Conservation (phyloP, 139 green algal species). For the Eudorina sp. region DNA sequence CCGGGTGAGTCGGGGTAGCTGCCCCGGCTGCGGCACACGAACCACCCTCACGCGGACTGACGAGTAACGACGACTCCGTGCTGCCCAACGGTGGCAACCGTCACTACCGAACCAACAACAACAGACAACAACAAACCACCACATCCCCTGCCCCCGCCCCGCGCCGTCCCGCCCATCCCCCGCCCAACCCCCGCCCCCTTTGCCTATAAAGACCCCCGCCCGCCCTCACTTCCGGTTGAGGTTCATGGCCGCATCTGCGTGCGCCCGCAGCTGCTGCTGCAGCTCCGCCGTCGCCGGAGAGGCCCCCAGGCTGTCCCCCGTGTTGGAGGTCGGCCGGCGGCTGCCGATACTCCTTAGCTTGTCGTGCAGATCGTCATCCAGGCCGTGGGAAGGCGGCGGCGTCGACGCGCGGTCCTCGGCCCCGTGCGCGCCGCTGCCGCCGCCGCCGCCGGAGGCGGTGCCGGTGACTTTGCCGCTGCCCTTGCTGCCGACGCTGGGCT, state of each 20-base stretch:
- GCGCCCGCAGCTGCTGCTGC: slow-evolving; percentile 8
- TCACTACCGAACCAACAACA: no score
- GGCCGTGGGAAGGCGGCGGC: background rate
- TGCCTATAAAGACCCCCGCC: background rate
- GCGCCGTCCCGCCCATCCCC: no score
- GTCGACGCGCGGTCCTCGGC: background rate
- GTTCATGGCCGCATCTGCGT: background rate
- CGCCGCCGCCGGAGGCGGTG: background rate
- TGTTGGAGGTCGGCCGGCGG: background rate
- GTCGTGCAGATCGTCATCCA: slow-evolving; percentile 24
- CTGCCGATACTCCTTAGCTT: slow-evolving; percentile 7
- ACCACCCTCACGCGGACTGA: no score
- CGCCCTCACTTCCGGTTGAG: slow-evolving; percentile 1
- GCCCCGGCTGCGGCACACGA: no score
- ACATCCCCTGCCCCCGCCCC: no score
- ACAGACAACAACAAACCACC: no score
- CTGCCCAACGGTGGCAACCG: no score
- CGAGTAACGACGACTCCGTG: no score
- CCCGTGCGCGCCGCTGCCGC: background rate
- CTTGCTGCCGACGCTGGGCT: background rate
- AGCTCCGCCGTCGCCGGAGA: background rate
- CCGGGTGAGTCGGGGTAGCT: no score
- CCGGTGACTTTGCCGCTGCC: no score
- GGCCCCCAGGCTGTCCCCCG: background rate
- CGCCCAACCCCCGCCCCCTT: no score